Evolutionary conservation across 768 basidiomycete species (phyloP).

Genomic region (Naganishia randhawae): DNA sequence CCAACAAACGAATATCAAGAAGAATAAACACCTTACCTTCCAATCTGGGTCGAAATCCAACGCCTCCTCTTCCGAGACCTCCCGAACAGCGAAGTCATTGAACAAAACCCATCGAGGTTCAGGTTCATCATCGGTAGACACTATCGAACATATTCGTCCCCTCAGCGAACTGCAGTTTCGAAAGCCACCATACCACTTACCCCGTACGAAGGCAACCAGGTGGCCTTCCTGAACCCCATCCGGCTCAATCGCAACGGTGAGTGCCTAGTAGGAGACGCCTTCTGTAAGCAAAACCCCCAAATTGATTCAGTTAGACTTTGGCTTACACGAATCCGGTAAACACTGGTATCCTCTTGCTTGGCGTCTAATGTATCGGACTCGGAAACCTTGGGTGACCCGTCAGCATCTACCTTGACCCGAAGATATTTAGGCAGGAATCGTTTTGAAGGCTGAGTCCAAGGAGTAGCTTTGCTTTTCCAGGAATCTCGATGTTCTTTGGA

Average conservation of each 20-base stretch:
- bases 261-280: not conserved
- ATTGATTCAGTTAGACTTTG: not conserved
- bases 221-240: slow-evolving; percentile 78
- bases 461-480: slow-evolving; percentile 65
- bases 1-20: not conserved
- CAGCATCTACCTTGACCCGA: not conserved
- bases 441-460: slow-evolving; percentile 14
- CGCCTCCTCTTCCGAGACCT: slow-evolving; percentile 80
- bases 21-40: slow-evolving; percentile 68
- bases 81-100: slow-evolving; percentile 90
- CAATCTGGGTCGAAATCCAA: slow-evolving; percentile 80
- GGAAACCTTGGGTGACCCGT: not conserved
- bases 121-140: slow-evolving; percentile 9
- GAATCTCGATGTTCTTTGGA: slow-evolving; percentile 67
- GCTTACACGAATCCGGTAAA: slow-evolving; percentile 26
- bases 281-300: not conserved
- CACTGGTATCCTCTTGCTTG: slow-evolving; percentile 4
- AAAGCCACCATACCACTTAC: slow-evolving; percentile 51
- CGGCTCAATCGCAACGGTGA: slow-evolving; percentile 55
- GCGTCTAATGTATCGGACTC: slow-evolving; percentile 4
- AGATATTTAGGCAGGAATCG: slow-evolving; percentile 36
- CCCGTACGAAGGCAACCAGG: slow-evolving; percentile 80
- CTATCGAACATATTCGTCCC: not conserved
- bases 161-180: not conserved
- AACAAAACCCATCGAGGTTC: slow-evolving; percentile 77